phyloP scores from a whole-genome alignment of 1,284 basidiomycete genomes.

The Coriolopsis trogii region DNA sequence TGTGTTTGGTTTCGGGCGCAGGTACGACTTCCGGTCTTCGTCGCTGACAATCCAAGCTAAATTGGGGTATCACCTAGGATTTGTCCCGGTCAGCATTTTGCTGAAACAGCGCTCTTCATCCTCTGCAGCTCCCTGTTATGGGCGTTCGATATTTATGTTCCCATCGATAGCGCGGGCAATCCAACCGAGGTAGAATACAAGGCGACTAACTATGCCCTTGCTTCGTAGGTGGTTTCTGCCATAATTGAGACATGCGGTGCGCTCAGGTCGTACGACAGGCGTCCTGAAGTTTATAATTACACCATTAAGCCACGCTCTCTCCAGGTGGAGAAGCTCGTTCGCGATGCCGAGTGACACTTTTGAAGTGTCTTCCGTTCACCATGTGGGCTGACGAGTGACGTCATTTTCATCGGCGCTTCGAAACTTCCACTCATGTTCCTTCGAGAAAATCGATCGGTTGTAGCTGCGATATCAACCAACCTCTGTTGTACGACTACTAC shows the following conservation, averaged over 20 bases:
- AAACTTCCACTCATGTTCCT: too few species aligned
- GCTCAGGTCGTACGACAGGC: too few species aligned
- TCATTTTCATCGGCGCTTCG: too few species aligned
- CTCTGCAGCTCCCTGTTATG: slow-evolving; percentile 8
- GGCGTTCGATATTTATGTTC: slow-evolving; percentile 11
- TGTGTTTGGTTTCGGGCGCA: slow-evolving; percentile 14
- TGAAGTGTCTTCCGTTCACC: neutral
- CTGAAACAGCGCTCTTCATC: slow-evolving; percentile 12
- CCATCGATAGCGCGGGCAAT: slow-evolving; percentile 2
- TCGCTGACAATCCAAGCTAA: neutral
- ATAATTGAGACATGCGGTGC: neutral
- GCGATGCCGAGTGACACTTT: neutral
- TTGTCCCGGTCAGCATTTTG: slow-evolving; percentile 17
- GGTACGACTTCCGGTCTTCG: slow-evolving; percentile 1
- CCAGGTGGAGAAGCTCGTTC: neutral
- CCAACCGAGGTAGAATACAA: slow-evolving; percentile 1
- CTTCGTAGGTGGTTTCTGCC: slow-evolving; percentile 2
- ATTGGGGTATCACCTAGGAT: neutral
- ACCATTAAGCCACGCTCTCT: neutral
- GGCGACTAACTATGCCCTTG: neutral
- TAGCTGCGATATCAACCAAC: too few species aligned
- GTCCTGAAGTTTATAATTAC: neutral
- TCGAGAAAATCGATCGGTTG: too few species aligned
- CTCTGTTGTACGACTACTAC: too few species aligned
- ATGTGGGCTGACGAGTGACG: neutral